phyloP scores from a whole-genome alignment of 495 filamentous ascomycete genomes.

The Stereocaulon alpinum region DNA sequence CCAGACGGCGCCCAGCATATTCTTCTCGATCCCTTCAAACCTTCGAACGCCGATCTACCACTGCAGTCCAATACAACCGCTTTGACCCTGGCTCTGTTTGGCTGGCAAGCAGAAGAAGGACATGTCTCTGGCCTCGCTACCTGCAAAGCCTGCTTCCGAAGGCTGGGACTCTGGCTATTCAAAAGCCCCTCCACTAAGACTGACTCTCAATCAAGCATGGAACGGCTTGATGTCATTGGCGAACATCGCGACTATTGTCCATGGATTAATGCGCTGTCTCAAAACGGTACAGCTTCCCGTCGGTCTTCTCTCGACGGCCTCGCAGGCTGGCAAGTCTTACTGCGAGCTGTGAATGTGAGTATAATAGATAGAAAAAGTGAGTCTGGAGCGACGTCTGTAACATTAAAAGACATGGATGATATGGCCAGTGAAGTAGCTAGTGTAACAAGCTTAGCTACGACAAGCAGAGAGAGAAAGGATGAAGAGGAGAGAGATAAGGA shows the following conservation, averaged over 20 bases:
- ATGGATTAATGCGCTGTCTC: constrained; percentile 55
- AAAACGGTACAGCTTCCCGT: constrained; percentile 35
- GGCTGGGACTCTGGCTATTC: constrained; percentile 92
- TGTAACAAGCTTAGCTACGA: constrained; percentile 23
- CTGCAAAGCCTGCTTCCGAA: constrained; percentile 76
- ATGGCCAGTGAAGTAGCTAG: constrained; percentile 5
- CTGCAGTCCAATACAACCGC: constrained; percentile 37
- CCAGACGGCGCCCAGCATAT: constrained; percentile 25
- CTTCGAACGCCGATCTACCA: constrained; percentile 12
- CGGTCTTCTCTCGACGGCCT: constrained; percentile 24
- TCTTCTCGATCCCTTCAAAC: constrained; percentile 8
- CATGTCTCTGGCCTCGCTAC: constrained; percentile 58
- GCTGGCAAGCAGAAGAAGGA: constrained; percentile 65
- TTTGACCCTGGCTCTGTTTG: constrained; percentile 67
- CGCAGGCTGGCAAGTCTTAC: constrained; percentile 39
- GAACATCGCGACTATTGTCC: constrained; percentile 78
- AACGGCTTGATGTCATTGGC: constrained; percentile 51
- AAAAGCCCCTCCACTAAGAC: constrained; percentile 44
- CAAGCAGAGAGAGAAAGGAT: constrained; percentile 18
- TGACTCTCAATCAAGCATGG: constrained; percentile 48
- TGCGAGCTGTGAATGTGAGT: constrained; percentile 29
- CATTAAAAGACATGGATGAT: neutral
- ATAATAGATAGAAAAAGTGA: constrained; percentile 19
- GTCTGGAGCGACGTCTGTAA: neutral
- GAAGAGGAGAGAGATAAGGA: constrained; percentile 37